Base-by-base conservation (phyloP, 2,329 filamentous ascomycete species). In the Aspergillus tamarii region DNA sequence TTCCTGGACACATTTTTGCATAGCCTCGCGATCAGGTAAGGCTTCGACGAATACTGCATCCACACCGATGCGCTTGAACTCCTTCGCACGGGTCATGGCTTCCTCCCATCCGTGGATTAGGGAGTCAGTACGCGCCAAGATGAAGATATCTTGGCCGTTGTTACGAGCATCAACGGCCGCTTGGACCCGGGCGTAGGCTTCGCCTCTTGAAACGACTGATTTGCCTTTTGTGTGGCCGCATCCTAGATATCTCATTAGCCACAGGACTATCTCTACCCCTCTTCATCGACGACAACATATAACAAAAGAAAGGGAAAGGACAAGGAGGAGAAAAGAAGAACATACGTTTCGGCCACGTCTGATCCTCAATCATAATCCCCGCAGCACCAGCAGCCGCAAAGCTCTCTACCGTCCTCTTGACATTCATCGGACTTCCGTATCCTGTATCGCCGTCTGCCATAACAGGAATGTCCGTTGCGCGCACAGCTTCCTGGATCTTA, bases 271-370 rank as follows among this genome's bases (percentile, higher is more conserved):
- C 2, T 3, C 10, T 11, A 34, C 10, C 9, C 9, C 32, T 11
- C 10, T 10, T 3, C 32, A 34, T 34, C 32, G 9, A 11, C 32
- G 1, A 12, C 32, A 34, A 11, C 32, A 34, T 11, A 34, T 10
- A 34, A 61, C 14, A 43, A 39, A 5, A 4, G 14, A 7, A 16
- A 7, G 11, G 16, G 5, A 55, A 8, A 26, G n/a, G 32, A 12
- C 41, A n/a, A 14, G 2, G 5, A 5, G 1, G 26, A 56, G 16
- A n/a, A 14, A 16, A 12, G 23, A 3, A 39, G 26, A 43, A 36
- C 76, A 66, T 61, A 83, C 82, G 70, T 61, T 84, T 84, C 8
- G 82, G 81, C 81, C 81, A 84, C 0, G 79, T 81, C 64, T 83
- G 82, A 60, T 83, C 81, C 61, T 84, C 82, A 60, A 84, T 81